phyloP scores from a whole-genome alignment of 805 yeast genomes.

The Kuraishia hungarica region DNA sequence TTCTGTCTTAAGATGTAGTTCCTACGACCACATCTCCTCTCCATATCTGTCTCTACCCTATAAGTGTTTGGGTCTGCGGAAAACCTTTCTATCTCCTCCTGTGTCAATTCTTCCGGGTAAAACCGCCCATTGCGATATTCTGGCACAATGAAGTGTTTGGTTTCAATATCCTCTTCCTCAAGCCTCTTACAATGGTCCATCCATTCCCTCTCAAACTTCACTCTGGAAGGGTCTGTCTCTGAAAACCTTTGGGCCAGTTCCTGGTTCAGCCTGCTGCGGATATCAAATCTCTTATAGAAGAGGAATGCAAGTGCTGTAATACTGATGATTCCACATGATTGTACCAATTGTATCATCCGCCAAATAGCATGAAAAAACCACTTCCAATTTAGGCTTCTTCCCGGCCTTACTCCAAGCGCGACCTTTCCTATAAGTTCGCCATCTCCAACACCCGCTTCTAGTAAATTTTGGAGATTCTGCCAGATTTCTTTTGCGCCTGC shows the following conservation, averaged over 20 bases:
- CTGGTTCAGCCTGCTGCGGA: background rate
- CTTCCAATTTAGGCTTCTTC: background rate
- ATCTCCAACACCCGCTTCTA: background rate
- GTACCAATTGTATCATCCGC: background rate
- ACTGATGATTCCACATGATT: background rate
- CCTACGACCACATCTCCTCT: background rate
- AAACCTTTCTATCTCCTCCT: background rate
- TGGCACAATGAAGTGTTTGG: background rate
- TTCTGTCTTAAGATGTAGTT: background rate
- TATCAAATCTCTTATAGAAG: background rate
- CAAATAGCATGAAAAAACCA: background rate
- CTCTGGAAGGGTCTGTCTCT: background rate
- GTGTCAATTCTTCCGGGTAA: background rate
- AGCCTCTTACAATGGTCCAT: background rate
- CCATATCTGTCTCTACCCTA: background rate
- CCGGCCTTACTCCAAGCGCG: background rate
- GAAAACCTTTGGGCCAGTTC: background rate
- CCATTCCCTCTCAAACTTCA: background rate
- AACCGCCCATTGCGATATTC: background rate
- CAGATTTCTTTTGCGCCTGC: background rate
- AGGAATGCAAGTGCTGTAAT: background rate
- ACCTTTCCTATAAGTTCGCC: background rate
- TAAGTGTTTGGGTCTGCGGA: background rate
- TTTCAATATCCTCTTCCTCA: background rate
- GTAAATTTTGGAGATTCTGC: background rate